A percentile compares a stretch with the other conserved stretches of the same genome.
phyloP scores from a whole-genome alignment of 805 yeast species.

The Clavispora asparagi region DNA sequence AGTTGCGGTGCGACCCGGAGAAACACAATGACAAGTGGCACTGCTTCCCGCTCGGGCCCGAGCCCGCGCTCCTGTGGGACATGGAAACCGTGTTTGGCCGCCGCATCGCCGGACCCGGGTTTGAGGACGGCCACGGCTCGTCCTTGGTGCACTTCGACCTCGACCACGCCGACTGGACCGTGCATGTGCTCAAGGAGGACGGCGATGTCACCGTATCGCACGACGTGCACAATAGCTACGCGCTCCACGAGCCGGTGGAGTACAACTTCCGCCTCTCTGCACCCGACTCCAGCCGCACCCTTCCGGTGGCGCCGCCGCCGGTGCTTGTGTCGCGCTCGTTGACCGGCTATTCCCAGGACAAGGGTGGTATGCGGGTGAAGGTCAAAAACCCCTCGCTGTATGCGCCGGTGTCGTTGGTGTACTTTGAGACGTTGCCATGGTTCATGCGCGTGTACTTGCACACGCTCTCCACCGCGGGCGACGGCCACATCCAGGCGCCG shows the following conservation, averaged over 20 bases:
- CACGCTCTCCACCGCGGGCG: slow-evolving; percentile 39
- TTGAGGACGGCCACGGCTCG: slow-evolving; percentile 40
- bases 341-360: slow-evolving; percentile 87
- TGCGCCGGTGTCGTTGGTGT: slow-evolving; percentile 46
- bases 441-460: slow-evolving; percentile 79
- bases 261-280: slow-evolving; percentile 41
- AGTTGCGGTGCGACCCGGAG: slow-evolving; percentile 66
- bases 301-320: slow-evolving; percentile 49
- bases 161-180: slow-evolving; percentile 44
- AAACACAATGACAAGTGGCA: slow-evolving; percentile 57
- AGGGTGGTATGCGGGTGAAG: slow-evolving; percentile 81
- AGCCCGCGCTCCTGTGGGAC: slow-evolving; percentile 42
- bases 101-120: slow-evolving; percentile 57
- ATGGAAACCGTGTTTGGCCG: slow-evolving; percentile 69
- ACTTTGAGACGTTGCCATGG: slow-evolving; percentile 90
- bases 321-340: slow-evolving; percentile 75
- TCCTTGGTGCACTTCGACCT: slow-evolving; percentile 42
- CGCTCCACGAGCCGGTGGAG: slow-evolving; percentile 13
- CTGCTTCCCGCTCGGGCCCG: slow-evolving; percentile 74
- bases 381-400: slow-evolving; percentile 59
- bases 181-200: slow-evolving; percentile 19
- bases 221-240: slow-evolving; percentile 6
- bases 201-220: slow-evolving; percentile 1
- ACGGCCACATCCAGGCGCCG: slow-evolving; percentile 42
- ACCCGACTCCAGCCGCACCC: slow-evolving; percentile 35